Evolutionary conservation across 495 filamentous ascomycete species (phyloP).

Genomic region (Penicillium tannophilum): DNA sequence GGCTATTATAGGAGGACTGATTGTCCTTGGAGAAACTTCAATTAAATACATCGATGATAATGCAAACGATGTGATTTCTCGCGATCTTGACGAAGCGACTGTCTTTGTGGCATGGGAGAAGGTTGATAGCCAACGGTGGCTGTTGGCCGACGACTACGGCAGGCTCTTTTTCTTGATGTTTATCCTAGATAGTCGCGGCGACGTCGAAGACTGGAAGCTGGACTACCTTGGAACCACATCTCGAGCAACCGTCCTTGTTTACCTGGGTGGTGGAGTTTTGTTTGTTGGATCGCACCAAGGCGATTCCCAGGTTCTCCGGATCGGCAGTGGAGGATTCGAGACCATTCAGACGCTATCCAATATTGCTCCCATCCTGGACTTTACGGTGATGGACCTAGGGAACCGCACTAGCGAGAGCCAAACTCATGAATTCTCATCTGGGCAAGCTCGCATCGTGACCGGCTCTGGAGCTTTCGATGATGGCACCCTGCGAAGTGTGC

Average conservation of each 20-base stretch:
- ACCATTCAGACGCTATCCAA: conserved; percentile 79
- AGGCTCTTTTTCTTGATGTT: conserved; percentile 78
- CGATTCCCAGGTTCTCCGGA: conserved; percentile 80
- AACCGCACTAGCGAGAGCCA: conserved; percentile 75
- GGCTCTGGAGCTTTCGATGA: conserved; percentile 87
- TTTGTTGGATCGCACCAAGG: conserved; percentile 93
- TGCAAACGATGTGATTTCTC: conserved; percentile 61
- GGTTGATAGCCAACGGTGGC: conserved; percentile 75
- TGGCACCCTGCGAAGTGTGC: conserved; percentile 82
- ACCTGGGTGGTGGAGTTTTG: conserved; percentile 71
- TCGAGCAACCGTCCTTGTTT: conserved; percentile 73
- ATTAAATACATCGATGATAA: conserved; percentile 80
- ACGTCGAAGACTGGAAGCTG: conserved; percentile 68
- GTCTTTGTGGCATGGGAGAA: conserved; percentile 88
- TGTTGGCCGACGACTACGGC: conserved; percentile 90
- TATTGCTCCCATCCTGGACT: conserved; percentile 89
- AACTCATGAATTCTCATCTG: conserved; percentile 87
- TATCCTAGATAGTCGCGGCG: conserved; percentile 58
- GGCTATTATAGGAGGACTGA: conserved; percentile 59
- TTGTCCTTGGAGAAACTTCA: conserved; percentile 83
- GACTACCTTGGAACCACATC: conserved; percentile 70
- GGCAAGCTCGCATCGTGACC: conserved; percentile 91
- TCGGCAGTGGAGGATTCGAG: conserved; percentile 57
- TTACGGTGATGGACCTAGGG: conserved; percentile 93
- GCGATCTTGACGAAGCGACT: conserved; percentile 67